These are phyloP conservation scores for Metschnikowia similis DNA, from an alignment of 805 yeast genomes.

Conservation along the genomic window DNA sequence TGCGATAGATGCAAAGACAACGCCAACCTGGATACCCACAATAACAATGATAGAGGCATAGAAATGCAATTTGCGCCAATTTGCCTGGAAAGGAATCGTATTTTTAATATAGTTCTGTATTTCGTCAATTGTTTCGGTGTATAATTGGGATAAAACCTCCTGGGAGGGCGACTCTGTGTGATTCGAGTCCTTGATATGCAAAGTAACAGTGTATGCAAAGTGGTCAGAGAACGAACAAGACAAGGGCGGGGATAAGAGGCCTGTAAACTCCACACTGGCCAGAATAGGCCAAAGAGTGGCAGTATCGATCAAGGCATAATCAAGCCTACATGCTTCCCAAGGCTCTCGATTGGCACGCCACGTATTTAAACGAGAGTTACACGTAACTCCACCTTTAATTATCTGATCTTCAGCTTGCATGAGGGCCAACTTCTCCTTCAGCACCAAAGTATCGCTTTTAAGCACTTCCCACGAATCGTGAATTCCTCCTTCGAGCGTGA, in stretches of 20 bases:
- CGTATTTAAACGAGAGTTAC: constrained; percentile 83
- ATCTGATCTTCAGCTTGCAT: constrained; percentile 52
- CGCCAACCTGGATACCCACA: constrained; percentile 47
- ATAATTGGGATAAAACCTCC: constrained; percentile 29
- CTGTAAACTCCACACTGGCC: constrained; percentile 76
- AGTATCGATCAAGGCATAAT: constrained; percentile 78
- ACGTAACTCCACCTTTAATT: constrained; percentile 73
- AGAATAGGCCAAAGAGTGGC: constrained; percentile 46
- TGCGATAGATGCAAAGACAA: constrained; percentile 56
- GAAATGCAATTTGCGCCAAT: constrained; percentile 66
- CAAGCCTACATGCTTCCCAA: constrained; percentile 81
- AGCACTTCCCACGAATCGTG: constrained; percentile 78
- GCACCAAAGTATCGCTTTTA: constrained; percentile 39
- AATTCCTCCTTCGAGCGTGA: constrained; percentile 65
- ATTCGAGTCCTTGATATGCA: constrained; percentile 15
- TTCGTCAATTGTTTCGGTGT: constrained; percentile 19
- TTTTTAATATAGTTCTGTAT: constrained; percentile 29
- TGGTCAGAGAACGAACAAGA: constrained; percentile 82
- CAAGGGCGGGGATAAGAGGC: constrained; percentile 49
- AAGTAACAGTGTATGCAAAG: constrained; percentile 63
- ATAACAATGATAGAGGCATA: constrained; percentile 43
- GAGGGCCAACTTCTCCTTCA: constrained; percentile 21
- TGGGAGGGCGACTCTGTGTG: constrained; percentile 7
- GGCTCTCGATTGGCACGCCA: constrained; percentile 62
- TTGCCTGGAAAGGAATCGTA: constrained; percentile 55